Evolutionary conservation across 2,329 filamentous ascomycete genomes (phyloP).

Genomic region (Laburnicola sp.): DNA sequence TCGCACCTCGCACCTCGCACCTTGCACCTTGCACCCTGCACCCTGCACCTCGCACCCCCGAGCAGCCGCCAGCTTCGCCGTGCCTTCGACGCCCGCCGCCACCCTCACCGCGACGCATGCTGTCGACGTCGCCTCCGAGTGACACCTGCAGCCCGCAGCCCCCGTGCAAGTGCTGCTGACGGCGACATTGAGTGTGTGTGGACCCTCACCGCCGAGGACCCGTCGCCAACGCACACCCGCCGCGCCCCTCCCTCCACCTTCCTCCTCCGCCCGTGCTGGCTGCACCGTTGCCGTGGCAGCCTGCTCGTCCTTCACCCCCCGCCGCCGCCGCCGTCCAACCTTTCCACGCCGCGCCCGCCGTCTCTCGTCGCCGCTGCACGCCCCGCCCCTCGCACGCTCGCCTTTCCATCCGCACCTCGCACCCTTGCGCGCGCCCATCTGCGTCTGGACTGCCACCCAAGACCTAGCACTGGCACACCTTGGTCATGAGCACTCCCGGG

Average conservation of each 20-base stretch:
- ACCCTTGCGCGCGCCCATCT: neutral
- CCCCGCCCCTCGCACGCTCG: neutral
- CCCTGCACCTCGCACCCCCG: constrained; percentile 22
- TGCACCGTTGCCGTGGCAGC: constrained; percentile 1
- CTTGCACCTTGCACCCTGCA: too few relatives aligned
- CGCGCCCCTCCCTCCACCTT: constrained; percentile 6
- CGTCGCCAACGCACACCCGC: neutral
- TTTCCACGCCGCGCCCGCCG: too few relatives aligned
- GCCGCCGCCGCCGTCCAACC: constrained; percentile 1
- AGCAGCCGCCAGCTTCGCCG: constrained; percentile 10
- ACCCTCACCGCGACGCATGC: constrained; percentile 22
- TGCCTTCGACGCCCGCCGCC: constrained; percentile 14
- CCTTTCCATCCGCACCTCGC: constrained; percentile 14
- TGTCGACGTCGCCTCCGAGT: constrained; percentile 16
- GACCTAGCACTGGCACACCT: constrained; percentile 30
- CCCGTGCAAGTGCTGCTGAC: neutral
- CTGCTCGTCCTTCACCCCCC: neutral
- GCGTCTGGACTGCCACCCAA: constrained; percentile 5
- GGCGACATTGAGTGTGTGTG: constrained; percentile 5
- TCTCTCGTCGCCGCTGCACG: neutral
- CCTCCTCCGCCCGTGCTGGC: neutral
- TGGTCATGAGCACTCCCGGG: constrained; percentile 40
- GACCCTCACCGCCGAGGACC: constrained; percentile 14
- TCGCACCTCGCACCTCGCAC: too few relatives aligned
- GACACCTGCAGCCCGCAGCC: neutral